A percentile compares a stretch with the other conserved stretches of the same genome.
Conservation (phyloP, 2,329 filamentous ascomycete species). For the Talaromyces sp. region DNA sequence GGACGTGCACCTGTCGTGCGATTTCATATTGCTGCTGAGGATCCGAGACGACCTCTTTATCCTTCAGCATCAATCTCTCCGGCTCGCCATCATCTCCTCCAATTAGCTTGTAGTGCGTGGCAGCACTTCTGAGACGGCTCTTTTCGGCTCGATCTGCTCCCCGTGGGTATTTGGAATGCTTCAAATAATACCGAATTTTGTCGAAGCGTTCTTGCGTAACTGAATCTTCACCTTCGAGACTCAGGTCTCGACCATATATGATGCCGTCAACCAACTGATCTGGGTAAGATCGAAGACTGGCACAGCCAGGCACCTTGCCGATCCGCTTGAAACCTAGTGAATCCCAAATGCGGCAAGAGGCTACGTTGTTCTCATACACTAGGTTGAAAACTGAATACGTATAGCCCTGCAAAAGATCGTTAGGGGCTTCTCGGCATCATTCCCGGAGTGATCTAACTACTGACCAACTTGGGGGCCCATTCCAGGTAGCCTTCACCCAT, state of each 20-base stretch:
- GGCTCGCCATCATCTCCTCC: slow-evolving; percentile 41
- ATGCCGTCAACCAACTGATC: slow-evolving; percentile 67
- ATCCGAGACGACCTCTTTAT: slow-evolving; percentile 93
- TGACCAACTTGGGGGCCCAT: slow-evolving; percentile 62
- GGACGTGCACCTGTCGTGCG: slow-evolving; percentile 67
- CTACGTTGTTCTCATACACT: slow-evolving; percentile 89
- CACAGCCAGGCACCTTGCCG: slow-evolving; percentile 69
- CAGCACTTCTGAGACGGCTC: slow-evolving; percentile 84
- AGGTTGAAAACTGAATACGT: slow-evolving; percentile 91
- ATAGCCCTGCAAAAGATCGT: slow-evolving; percentile 57
- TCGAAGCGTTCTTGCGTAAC: slow-evolving; percentile 95
- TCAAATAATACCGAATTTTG: slow-evolving; percentile 96
- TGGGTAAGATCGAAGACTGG: slow-evolving; percentile 63
- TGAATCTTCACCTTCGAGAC: slow-evolving; percentile 67
- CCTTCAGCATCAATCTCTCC: slow-evolving; percentile 90
- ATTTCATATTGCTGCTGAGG: slow-evolving; percentile 87
- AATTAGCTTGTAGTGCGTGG: slow-evolving; percentile 86
- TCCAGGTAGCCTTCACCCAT: slow-evolving; percentile 74
- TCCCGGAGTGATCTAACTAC: background rate
- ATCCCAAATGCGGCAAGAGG: slow-evolving; percentile 87
- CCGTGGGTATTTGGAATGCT: slow-evolving; percentile 86
- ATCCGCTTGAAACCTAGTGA: slow-evolving; percentile 88
- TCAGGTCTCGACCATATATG: slow-evolving; percentile 64
- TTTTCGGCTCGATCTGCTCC: slow-evolving; percentile 94
- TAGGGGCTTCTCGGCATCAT: background rate